Base-by-base conservation (phyloP, 2,329 filamentous ascomycete genomes). In the Penicillium aurantiogriseum region DNA sequence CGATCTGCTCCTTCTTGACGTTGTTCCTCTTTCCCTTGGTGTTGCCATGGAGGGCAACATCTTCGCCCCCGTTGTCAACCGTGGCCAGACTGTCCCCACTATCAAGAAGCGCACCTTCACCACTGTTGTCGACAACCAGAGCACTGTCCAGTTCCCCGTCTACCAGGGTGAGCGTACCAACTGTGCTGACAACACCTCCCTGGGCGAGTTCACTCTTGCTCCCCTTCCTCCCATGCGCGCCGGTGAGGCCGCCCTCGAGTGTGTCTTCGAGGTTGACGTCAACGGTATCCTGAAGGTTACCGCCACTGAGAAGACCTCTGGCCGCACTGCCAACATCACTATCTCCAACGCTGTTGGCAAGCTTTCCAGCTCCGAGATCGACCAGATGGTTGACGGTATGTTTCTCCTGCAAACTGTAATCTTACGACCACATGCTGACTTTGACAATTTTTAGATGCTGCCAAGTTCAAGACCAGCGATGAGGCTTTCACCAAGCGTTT, bases 271-370 rank as follows among this genome's bases (percentile, higher is more conserved):
- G 83, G 94, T 99, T 75, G 94, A 99, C 70, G 94, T 97, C 85
- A 99, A 99, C 85, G 94, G 94, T 88, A 96, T 97, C 78, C 88
- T 99, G 67, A 99, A 99, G 88, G 94, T 97, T 73, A 97, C 93
- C 63, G 94, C 94, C 68, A 97, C 93, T 47, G 94, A 99, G 87
- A 99, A 99, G 88, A 93, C 91, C 69, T 96, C 94, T 35, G 94
- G 94, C 73, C 92, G 94, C 78, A 94, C 85, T 74, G 94, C 94
- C 81, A 99, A 99, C 88, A 99, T 99, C 79, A 99, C 94, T 77
- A 99, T 99, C 81, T 91, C 91, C 81, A 99, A 99, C 88, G 96
- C 94, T 59, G 93, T 99, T 72, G 94, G 94, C 79, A 99, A 99
- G 85, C 91, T 99, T 68, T 96, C 92, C 63, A 90, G 88, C 53